Base-by-base conservation (phyloP, 2,329 filamentous ascomycete genomes). In the Hymenoscyphus repandus region DNA sequence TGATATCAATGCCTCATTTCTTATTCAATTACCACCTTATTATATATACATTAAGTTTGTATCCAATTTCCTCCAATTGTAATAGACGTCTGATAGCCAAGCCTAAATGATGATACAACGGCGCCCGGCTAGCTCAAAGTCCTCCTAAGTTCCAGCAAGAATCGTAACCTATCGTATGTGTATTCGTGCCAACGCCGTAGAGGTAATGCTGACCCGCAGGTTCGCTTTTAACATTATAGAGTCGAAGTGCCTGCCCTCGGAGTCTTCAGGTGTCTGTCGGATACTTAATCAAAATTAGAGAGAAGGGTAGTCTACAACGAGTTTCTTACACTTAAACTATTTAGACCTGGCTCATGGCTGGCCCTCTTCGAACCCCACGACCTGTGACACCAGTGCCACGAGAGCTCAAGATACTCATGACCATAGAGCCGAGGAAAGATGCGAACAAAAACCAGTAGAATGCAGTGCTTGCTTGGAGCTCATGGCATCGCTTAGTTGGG, bases 371-470 rank as follows among this genome's bases (percentile, higher is more conserved):
- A 31, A 72, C 68, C 32, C 56, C 49, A 20, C 62, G 30, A 27
- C 49, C n/a, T 47, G 22, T 43, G 0, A 56, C 52, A 9, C 34
- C 37, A 2, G 38, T 46, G 9, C 48, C 45, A 17, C 56, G 32
- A 20, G 50, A 51, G 18, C 45, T 18, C 3, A 61, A 38, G 30
- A 56, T 43, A 32, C 41, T 45, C 56, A 87, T 75, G 63, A 80
- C 72, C 40, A 82, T 66, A 37, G 76, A 75, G 3, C 72, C 81
- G 27, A 73, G 70, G 63, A 85, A 86, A 22, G 77, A 74, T 36
- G 72, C 76, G 66, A 85, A 88, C 44, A 88, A 77, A 71, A 91
- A 90, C 85, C 85, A 92, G 70, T 89, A 76, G 72, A 92, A 92
- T 34, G 80, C 85, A 32, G 79, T 81, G 55, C 79, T 78, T 34